phyloP scores from a whole-genome alignment of 73 alveolate genomes.

The Tetrahymena malaccensis region DNA sequence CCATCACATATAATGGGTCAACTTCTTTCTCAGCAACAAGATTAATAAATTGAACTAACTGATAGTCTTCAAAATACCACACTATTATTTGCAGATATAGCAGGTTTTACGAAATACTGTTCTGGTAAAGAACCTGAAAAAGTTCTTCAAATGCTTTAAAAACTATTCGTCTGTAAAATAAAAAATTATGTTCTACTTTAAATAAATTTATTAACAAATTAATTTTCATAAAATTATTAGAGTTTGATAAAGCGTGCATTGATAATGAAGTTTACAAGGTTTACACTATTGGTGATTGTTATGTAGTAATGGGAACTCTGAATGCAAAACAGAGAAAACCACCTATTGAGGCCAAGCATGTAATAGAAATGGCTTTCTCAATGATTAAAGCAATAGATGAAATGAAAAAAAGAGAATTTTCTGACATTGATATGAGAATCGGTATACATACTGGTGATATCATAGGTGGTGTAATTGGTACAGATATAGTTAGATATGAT shows the following conservation, averaged over 20 bases:
- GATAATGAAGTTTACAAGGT: slow-evolving; percentile 28
- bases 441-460: slow-evolving; percentile 38
- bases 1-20: not conserved
- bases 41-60: not conserved
- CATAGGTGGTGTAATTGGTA: slow-evolving; percentile 37
- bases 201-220: not conserved
- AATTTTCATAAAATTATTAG: not conserved
- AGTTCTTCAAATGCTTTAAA: slow-evolving; percentile 13
- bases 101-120: slow-evolving; percentile 36
- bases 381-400: slow-evolving; percentile 23
- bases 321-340: slow-evolving; percentile 35
- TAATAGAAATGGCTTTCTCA: slow-evolving; percentile 19
- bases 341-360: slow-evolving; percentile 30
- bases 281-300: slow-evolving; percentile 44
- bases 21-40: not conserved
- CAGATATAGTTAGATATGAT: slow-evolving; percentile 43
- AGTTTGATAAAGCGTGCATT: slow-evolving; percentile 39
- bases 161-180: not conserved
- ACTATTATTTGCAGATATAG: slow-evolving; percentile 31
- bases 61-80: slow-evolving; percentile 24
- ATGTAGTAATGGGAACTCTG: slow-evolving; percentile 36
- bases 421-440: slow-evolving; percentile 33
- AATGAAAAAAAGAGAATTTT: slow-evolving; percentile 8
- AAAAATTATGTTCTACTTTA: not conserved
- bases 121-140: slow-evolving; percentile 20